A percentile compares a stretch with the other conserved stretches of the same genome.
phyloP scores from a whole-genome alignment of 2,329 filamentous ascomycete genomes.

The Fusarium sp. region DNA sequence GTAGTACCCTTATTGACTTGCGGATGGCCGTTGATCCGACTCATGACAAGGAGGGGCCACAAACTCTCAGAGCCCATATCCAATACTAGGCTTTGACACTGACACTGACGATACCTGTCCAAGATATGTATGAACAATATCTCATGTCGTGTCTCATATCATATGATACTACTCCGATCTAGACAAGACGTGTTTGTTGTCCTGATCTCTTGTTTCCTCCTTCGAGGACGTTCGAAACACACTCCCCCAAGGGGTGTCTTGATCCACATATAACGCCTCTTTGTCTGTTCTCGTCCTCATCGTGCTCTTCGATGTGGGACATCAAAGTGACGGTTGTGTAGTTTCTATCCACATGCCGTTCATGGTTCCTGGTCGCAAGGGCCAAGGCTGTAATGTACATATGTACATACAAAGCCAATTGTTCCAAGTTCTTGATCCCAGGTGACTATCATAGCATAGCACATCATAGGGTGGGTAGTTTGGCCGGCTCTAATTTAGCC shows the following conservation, averaged over 20 bases:
- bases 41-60: neutral
- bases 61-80: neutral
- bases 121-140: conserved; percentile 9
- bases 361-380: conserved; percentile 13
- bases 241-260: conserved; percentile 6
- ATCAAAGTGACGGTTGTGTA: conserved; percentile 21
- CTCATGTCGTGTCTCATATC: conserved; percentile 8
- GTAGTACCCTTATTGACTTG: conserved; percentile 8
- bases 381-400: neutral
- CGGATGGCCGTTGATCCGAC: conserved; percentile 27
- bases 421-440: neutral
- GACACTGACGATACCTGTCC: neutral
- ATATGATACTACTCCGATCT: conserved; percentile 20
- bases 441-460: neutral
- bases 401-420: neutral
- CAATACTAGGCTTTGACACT: neutral
- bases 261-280: conserved; percentile 1
- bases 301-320: conserved; percentile 21
- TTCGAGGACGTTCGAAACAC: neutral
- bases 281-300: conserved; percentile 20
- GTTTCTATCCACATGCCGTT: conserved; percentile 30
- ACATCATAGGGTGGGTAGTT: neutral
- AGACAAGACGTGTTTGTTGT: neutral
- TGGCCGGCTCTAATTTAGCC: neutral
- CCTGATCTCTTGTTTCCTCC: conserved; percentile 10